Conservation (phyloP, 2,329 filamentous ascomycete genomes). For the Pseudonectria buxi region DNA sequence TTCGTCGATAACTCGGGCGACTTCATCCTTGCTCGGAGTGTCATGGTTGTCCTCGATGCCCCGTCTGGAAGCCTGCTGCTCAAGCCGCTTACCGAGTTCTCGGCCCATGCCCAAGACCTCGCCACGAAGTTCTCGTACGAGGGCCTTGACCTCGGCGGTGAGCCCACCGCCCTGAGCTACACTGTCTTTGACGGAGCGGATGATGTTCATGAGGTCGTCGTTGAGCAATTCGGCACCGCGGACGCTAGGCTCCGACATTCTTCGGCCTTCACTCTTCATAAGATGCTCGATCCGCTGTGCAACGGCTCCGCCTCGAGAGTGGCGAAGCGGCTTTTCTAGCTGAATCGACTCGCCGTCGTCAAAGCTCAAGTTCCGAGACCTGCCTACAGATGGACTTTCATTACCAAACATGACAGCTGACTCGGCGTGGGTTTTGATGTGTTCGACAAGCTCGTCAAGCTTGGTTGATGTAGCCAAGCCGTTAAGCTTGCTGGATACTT, state of each 20-base stretch:
- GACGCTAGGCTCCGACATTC: slow-evolving; percentile 36
- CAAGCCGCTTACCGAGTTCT: slow-evolving; percentile 74
- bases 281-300: slow-evolving; percentile 37
- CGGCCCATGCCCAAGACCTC: slow-evolving; percentile 93
- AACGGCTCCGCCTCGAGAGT: slow-evolving; percentile 25
- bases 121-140: slow-evolving; percentile 82
- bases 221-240: slow-evolving; percentile 52
- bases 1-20: slow-evolving; percentile 71
- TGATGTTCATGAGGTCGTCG: slow-evolving; percentile 75
- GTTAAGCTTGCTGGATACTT: slow-evolving; percentile 65
- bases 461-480: slow-evolving; percentile 55
- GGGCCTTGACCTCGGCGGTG: slow-evolving; percentile 84
- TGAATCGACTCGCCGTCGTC: slow-evolving; percentile 32
- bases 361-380: slow-evolving; percentile 33
- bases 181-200: slow-evolving; percentile 85
- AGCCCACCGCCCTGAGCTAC: slow-evolving; percentile 81
- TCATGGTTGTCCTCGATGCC: slow-evolving; percentile 38
- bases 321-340: slow-evolving; percentile 29
- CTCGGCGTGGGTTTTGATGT: slow-evolving; percentile 49
- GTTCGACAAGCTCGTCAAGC: slow-evolving; percentile 61
- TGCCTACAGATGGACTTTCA: slow-evolving; percentile 8
- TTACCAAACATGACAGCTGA: slow-evolving; percentile 32
- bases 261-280: slow-evolving; percentile 36
- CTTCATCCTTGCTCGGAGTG: slow-evolving; percentile 56
- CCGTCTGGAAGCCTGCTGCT: slow-evolving; percentile 55